A percentile compares a stretch with the other conserved stretches of the same genome.
These are phyloP conservation scores for Alisma plantagoaquatica DNA, from an alignment of 106 monocot genomes.

Conservation along the genomic window DNA sequence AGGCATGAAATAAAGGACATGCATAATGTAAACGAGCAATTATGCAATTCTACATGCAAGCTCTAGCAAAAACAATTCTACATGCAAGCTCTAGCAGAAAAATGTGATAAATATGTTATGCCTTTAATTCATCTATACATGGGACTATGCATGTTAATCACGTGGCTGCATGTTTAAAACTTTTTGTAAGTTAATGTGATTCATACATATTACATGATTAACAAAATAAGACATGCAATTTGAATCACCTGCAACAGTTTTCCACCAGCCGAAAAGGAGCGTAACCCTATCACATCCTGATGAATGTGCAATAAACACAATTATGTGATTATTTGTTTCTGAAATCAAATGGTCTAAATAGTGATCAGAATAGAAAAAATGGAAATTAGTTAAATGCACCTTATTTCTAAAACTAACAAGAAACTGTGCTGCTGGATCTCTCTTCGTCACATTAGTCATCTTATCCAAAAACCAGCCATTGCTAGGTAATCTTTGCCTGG, in stretches of 20 bases:
- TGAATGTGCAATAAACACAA: background rate
- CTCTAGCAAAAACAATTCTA: no score
- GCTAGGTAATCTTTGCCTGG: slow-evolving; percentile 61
- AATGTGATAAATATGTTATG: background rate
- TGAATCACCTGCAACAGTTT: slow-evolving; percentile 75
- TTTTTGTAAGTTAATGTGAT: no score
- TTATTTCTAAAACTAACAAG: slow-evolving; percentile 69
- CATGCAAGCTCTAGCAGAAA: background rate
- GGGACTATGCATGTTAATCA: no score
- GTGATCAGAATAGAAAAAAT: no score
- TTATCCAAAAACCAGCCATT: slow-evolving; percentile 81
- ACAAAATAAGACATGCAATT: background rate
- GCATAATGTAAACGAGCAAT: no score
- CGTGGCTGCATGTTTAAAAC: no score
- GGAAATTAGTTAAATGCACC: slow-evolving; percentile 20
- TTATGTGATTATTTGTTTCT: background rate
- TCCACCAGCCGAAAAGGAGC: slow-evolving; percentile 87
- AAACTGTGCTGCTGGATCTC: slow-evolving; percentile 94
- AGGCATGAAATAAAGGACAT: no score
- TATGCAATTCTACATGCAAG: no score
- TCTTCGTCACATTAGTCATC: slow-evolving; percentile 68
- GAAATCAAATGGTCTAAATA: no score
- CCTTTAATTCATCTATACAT: no score
- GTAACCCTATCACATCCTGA: slow-evolving; percentile 77
- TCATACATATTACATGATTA: background rate